Evolutionary conservation across 2,329 filamentous ascomycete genomes (phyloP).

Genomic region (Aspergillus bombycis): DNA sequence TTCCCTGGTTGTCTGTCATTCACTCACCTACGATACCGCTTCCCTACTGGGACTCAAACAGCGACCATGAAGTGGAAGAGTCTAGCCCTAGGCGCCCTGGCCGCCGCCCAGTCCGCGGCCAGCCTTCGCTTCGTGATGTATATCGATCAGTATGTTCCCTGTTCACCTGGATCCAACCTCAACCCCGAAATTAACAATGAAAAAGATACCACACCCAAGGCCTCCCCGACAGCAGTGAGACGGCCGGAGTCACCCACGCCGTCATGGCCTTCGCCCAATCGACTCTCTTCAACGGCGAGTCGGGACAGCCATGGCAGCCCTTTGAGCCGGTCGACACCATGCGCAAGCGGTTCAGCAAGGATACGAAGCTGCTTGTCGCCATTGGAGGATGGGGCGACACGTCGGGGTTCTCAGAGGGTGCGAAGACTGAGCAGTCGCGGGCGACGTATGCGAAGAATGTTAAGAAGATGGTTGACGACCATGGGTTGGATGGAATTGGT

Average conservation of each 20-base stretch:
- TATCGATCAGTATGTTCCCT: conserved; percentile 48
- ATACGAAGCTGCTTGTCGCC: conserved; percentile 68
- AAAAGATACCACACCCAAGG: conserved; percentile 46
- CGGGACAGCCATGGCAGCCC: conserved; percentile 51
- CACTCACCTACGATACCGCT: too few species aligned
- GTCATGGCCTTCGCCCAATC: conserved; percentile 60
- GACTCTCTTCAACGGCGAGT: conserved; percentile 52
- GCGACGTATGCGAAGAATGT: conserved; percentile 67
- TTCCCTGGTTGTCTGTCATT: not conserved
- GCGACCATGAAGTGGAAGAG: not conserved
- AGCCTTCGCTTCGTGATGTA: conserved; percentile 48
- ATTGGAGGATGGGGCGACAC: conserved; percentile 77
- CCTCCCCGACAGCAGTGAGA: conserved; percentile 39
- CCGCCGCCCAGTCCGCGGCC: conserved; percentile 34
- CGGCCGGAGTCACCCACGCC: conserved; percentile 56
- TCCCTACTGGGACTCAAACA: not conserved
- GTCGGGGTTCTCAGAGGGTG: conserved; percentile 62
- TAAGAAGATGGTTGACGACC: conserved; percentile 62
- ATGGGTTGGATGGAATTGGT: conserved; percentile 68
- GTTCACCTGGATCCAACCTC: not conserved
- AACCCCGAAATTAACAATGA: not conserved
- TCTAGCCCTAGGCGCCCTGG: conserved; percentile 10
- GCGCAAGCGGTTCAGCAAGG: conserved; percentile 55
- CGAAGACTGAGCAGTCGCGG: conserved; percentile 55
- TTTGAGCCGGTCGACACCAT: conserved; percentile 58